Base-by-base conservation (phyloP, 768 basidiomycete genomes). In the Suillus americanus region DNA sequence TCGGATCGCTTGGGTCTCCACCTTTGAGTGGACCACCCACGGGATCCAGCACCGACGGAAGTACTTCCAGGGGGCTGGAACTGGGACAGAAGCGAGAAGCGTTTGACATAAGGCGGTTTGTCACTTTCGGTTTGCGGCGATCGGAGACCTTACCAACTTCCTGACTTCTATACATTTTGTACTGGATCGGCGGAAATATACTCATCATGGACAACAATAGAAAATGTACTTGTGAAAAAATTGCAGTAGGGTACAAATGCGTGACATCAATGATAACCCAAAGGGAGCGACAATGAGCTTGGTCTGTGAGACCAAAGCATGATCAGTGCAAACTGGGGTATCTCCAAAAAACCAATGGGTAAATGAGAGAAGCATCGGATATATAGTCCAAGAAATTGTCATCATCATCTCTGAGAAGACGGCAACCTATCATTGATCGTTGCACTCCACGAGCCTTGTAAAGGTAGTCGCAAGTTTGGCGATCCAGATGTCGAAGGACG, bases 91-190 rank as follows among this genome's bases (percentile, higher is more conserved):
- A 87, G 68, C 82, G 89, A 25, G 90, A 94, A 70, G 91, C 94
- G 0, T 95, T 97, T 2, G 95, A 95, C 70, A 88, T 97, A 70
- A 81, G 90, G 69, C 82, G 95, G 20, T 90, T 97, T 72, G 93
- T 97, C 53, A 94, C 88, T 68, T 97, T 97, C 75, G 94, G 93
- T 0, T 78, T 94, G 66, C 81, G 94, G 72, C 85, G 92, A 68
- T 59, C 57, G 18, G 57, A 59, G 18, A 59, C 57, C 18, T 59
- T 59, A 30, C 57, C 57, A 2, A 28, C 40, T 41, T 59, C 57
- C 16, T 57, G 12, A 43, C 28, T 41, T 59, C 25, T 35, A 7
- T 9, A n/a, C 6, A 35, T 20, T 54, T 41, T 40, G 37, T n/a
- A 60, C 57, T 61, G 18, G 37, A 3, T 16, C 28, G 28, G 38